Evolutionary conservation across 2,329 filamentous ascomycete species (phyloP).

Genomic region (Scedosporium aurantiacum): DNA sequence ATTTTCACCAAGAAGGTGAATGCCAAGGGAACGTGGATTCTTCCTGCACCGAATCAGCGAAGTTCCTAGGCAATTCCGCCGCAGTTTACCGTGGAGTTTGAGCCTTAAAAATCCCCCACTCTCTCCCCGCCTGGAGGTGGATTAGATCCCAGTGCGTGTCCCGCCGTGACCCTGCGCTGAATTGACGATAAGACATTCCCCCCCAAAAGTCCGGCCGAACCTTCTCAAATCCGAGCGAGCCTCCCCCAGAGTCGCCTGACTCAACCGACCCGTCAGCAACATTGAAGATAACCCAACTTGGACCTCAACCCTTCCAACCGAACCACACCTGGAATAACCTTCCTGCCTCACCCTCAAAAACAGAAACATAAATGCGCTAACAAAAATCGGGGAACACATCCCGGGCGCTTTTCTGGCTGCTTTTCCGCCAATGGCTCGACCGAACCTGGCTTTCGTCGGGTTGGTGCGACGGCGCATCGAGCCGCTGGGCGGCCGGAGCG

Average conservation of each 20-base stretch:
- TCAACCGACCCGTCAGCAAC: not conserved
- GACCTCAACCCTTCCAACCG: not conserved
- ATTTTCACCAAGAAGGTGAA: not conserved
- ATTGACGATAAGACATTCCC: no score
- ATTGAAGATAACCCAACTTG: not conserved
- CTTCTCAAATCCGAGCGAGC: no score
- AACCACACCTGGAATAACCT: not conserved
- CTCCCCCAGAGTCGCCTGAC: not conserved
- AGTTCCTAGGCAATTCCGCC: not conserved
- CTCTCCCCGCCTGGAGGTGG: not conserved
- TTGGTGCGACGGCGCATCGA: conserved; percentile 9
- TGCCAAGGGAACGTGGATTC: not conserved
- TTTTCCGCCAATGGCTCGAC: conserved; percentile 2
- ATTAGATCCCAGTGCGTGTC: no score
- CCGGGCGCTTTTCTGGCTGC: not conserved
- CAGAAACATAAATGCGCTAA: not conserved
- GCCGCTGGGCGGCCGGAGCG: conserved; percentile 6
- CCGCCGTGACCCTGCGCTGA: no score
- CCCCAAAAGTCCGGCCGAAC: no score
- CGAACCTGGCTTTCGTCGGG: conserved; percentile 2
- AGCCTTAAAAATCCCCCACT: not conserved
- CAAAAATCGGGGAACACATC: not conserved
- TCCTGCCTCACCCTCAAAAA: not conserved
- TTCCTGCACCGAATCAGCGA: not conserved
- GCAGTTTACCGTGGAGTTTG: not conserved